Evolutionary conservation across 495 filamentous ascomycete genomes (phyloP).

Genomic region (Emericellopsis terricola): DNA sequence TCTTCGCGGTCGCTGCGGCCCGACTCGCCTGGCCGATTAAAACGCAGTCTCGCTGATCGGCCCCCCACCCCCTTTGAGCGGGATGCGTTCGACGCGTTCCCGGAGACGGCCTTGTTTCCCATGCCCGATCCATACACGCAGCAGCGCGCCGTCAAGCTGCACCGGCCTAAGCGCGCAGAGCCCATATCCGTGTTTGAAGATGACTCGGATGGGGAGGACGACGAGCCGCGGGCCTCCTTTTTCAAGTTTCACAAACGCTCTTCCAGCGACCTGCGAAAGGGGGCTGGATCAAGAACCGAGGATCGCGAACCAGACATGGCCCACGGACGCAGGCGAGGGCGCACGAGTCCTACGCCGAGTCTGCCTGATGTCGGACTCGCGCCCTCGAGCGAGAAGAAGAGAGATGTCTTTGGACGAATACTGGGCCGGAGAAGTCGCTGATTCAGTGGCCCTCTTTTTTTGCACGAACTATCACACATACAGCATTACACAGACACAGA

Average conservation of each 20-base stretch:
- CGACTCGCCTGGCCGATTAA: too few species aligned
- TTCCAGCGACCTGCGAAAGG: neutral
- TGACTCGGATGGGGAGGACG: conserved; percentile 1
- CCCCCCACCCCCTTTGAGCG: neutral
- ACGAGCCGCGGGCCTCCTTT: neutral
- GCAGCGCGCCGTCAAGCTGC: neutral
- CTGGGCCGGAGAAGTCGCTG: conserved; percentile 1
- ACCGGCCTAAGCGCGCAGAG: conserved; percentile 1
- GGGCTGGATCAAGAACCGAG: neutral
- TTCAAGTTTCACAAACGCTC: conserved; percentile 2
- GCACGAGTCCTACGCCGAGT: too few species aligned
- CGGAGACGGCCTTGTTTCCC: neutral
- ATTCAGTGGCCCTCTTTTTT: too few species aligned
- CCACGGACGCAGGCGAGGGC: too few species aligned
- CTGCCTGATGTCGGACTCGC: too few species aligned
- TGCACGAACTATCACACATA: too few species aligned
- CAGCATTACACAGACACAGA: too few species aligned
- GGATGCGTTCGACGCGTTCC: neutral
- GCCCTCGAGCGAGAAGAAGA: conserved; percentile 1
- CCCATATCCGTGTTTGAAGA: conserved; percentile 3
- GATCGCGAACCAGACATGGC: too few species aligned
- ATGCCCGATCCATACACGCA: neutral
- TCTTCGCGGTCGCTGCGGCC: too few species aligned
- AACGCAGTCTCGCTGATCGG: neutral
- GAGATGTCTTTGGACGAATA: conserved; percentile 1